Base-by-base conservation (phyloP, 2,329 filamentous ascomycete species). In the Arthrobotrys pseudoclavata region DNA sequence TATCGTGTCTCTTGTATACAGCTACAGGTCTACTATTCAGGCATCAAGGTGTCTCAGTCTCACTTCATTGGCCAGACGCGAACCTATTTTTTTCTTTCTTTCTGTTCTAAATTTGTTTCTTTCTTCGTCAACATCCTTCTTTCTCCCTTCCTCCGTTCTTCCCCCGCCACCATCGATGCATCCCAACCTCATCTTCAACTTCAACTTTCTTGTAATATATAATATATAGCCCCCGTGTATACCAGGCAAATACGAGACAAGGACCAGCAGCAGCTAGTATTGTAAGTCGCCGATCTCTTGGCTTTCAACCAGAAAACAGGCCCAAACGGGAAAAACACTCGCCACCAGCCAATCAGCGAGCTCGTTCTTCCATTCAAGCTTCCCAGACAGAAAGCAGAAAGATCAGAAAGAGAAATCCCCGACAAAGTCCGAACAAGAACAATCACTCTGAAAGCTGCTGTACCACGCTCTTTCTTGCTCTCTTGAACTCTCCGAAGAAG, bases 51-150 rank as follows among this genome's bases (percentile, higher is more conserved):
- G 50, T 26, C 50, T 50, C 12, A 31, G 34, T 13, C 12, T 20
- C 42, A 45, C 42, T 45, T 45, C 42, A 45, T 45, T 45, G 42
- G 42, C 42, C 42, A 20, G 42, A 45, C 37, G 37, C 37, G 37
- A 40, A 45, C 18, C 50, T 26, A 29, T 53, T 34, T 53, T 26
- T 53, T 29, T 52, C 48, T 52, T 22, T 40, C 37, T 40, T 40
- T 40, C 13, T 52, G 24, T 52, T 52, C 24, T 52, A 52, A 13
- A 52, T 52, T 52, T 4, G 4, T n/a, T 40, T 18, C 48, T 52
- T 52, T 22, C n/a, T 48, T 48, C 45, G 45, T 48, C 45, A 24
- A 24, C 45, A 18, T 52, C 10, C 20, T 22, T 29, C 20, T 12
- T 12, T n/a, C 6, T 52, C 24, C 15, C 6, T 7, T 37, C 12